A percentile compares a stretch with the other conserved stretches of the same genome.
Conservation (phyloP, 2,329 filamentous ascomycete species). For the Seiridium unicorne region DNA sequence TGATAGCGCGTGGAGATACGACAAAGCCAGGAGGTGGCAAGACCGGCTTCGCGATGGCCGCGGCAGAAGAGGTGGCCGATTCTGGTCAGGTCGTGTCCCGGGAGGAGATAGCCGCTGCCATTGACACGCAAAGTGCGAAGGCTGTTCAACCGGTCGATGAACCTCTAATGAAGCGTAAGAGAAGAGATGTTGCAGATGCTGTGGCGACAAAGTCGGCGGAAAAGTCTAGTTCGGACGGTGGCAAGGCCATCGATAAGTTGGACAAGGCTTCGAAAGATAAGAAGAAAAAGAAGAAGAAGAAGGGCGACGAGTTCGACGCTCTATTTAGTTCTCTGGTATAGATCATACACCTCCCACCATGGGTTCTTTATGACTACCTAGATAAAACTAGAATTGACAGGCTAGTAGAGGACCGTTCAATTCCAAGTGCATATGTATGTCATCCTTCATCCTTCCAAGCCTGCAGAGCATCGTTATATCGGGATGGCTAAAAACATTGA, state of each 20-base stretch:
- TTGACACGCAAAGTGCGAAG: not conserved
- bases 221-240: not conserved
- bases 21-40: not conserved
- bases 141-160: not conserved
- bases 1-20: not conserved
- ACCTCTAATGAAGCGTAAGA: slow-evolving; percentile 8
- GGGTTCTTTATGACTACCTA: not conserved
- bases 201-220: slow-evolving; percentile 3
- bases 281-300: slow-evolving; percentile 56
- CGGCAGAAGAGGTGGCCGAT: slow-evolving; percentile 10
- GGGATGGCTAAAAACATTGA: not conserved
- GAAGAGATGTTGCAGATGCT: not conserved
- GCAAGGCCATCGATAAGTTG: not conserved
- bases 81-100: slow-evolving; percentile 20
- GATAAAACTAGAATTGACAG: too few relatives aligned
- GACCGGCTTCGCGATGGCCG: not conserved
- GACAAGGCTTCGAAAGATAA: slow-evolving; percentile 18
- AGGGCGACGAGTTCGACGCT: slow-evolving; percentile 68
- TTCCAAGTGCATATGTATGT: too few relatives aligned
- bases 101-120: slow-evolving; percentile 16
- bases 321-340: slow-evolving; percentile 62
- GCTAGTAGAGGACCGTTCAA: too few relatives aligned
- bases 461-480: not conserved
- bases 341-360: not conserved
- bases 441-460: too few relatives aligned